These are phyloP conservation scores for Paramecium pentaurelia DNA, from an alignment of 73 alveolate genomes.

Conservation along the genomic window DNA sequence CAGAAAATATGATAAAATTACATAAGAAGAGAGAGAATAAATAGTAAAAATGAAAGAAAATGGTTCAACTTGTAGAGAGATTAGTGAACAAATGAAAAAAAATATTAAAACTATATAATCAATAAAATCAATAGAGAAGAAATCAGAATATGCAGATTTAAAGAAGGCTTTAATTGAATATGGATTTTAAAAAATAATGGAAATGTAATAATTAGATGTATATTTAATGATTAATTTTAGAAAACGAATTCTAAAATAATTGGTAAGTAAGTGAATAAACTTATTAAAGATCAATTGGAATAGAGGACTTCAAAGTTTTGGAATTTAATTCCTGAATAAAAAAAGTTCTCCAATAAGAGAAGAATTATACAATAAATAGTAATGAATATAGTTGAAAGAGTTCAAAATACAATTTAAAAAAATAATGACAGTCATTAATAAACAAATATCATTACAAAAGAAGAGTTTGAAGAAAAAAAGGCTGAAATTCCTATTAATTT, in stretches of 20 bases:
- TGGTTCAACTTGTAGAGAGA: neutral
- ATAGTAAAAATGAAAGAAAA: neutral
- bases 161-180: neutral
- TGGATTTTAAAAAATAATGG: neutral
- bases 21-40: neutral
- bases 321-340: neutral
- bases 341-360: neutral
- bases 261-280: neutral
- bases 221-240: neutral
- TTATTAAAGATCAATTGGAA: neutral
- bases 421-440: neutral
- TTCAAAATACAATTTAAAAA: neutral
- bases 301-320: neutral
- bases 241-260: neutral
- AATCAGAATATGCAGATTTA: neutral
- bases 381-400: neutral
- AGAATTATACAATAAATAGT: neutral
- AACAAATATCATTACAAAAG: neutral
- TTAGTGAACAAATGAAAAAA: neutral
- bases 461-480: neutral
- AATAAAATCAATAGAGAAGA: neutral
- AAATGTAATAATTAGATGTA: neutral
- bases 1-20: neutral
- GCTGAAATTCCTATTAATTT: neutral
- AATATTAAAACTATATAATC: neutral